Percentiles rank a stretch among this genome's conserved stretches.
Evolutionary conservation across 2,329 filamentous ascomycete species (phyloP).

Genomic region (Fusarium pilosicola): DNA sequence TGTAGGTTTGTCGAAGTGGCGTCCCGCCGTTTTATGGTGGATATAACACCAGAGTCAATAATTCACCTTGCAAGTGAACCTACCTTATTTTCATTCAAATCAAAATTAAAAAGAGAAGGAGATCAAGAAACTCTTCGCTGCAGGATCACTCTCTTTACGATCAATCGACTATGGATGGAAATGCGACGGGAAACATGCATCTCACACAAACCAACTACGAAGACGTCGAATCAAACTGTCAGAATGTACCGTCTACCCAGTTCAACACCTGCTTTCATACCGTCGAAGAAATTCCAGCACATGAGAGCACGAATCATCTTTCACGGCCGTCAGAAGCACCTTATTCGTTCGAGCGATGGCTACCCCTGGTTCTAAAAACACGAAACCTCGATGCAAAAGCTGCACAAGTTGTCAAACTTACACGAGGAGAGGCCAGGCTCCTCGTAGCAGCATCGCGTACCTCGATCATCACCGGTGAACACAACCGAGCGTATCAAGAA

Average conservation of each 20-base stretch:
- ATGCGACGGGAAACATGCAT: background rate
- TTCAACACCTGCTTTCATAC: constrained; percentile 24
- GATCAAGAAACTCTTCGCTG: background rate
- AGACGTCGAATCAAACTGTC: constrained; percentile 4
- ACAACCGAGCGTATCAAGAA: constrained; percentile 6
- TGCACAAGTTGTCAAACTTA: constrained; percentile 47
- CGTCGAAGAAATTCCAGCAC: background rate
- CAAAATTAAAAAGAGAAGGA: background rate
- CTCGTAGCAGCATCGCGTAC: constrained; percentile 45
- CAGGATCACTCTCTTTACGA: background rate
- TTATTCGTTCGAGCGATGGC: constrained; percentile 55
- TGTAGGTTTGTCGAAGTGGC: background rate
- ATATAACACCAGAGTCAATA: background rate
- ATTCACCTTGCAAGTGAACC: background rate
- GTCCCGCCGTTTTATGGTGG: background rate
- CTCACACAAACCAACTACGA: background rate
- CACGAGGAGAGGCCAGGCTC: constrained; percentile 43
- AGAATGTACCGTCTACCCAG: background rate
- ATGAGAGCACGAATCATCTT: background rate
- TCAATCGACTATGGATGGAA: background rate
- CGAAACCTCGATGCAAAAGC: constrained; percentile 42
- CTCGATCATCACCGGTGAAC: constrained; percentile 39
- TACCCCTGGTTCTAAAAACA: constrained; percentile 51
- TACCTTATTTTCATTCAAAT: background rate
- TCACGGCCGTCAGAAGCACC: constrained; percentile 42